phyloP scores from a whole-genome alignment of 768 basidiomycete species.

The Rhizopogon sp. region DNA sequence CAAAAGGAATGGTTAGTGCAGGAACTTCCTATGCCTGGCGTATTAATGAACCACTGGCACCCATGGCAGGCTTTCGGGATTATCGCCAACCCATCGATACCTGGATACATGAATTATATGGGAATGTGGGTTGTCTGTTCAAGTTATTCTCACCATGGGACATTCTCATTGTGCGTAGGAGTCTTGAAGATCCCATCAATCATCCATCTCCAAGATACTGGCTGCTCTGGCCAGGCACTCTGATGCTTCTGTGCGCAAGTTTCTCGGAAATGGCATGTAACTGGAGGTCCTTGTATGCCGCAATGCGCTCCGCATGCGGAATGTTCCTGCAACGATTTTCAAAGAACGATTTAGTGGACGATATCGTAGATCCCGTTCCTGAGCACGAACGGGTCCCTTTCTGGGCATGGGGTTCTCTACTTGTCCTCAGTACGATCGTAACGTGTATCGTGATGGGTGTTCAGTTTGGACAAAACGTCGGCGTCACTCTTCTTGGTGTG shows the following conservation, averaged over 20 bases:
- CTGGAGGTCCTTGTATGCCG: slow-evolving; percentile 2
- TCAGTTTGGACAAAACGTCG: slow-evolving; percentile 48
- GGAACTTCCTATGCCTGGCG: neutral
- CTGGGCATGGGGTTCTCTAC: slow-evolving; percentile 46
- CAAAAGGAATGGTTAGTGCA: slow-evolving; percentile 34
- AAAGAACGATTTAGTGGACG: slow-evolving; percentile 16
- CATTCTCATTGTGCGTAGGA: slow-evolving; percentile 8
- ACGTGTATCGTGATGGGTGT: slow-evolving; percentile 48
- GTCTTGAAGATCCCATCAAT: slow-evolving; percentile 37
- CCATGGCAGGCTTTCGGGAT: slow-evolving; percentile 2
- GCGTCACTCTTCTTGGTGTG: slow-evolving; percentile 4
- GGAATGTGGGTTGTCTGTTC: neutral
- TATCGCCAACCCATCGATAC: neutral
- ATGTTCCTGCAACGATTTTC: neutral
- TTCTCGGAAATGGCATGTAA: slow-evolving; percentile 7
- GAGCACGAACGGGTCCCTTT: slow-evolving; percentile 50
- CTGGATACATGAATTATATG: slow-evolving; percentile 7
- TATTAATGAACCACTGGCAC: neutral
- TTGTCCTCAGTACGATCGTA: slow-evolving; percentile 42
- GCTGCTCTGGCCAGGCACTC: slow-evolving; percentile 25
- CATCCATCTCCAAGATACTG: slow-evolving; percentile 52
- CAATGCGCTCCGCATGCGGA: neutral
- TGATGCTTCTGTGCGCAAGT: slow-evolving; percentile 49
- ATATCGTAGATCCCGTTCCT: slow-evolving; percentile 49
- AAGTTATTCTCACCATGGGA: neutral